Base-by-base conservation (phyloP, 805 yeast genomes). In the Starmerella davenportii region DNA sequence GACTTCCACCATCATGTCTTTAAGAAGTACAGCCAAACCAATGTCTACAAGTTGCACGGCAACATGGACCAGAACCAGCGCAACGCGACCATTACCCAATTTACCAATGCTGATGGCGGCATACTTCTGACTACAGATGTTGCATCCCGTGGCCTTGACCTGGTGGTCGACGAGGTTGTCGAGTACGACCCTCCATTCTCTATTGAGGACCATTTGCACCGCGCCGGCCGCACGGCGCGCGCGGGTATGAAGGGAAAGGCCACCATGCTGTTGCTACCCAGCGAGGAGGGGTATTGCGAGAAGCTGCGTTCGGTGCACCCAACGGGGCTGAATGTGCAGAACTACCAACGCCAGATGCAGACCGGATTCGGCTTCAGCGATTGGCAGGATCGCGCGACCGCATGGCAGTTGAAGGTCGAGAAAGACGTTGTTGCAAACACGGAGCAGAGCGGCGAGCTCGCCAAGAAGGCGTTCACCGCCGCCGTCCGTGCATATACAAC, bases 191-290 rank as follows among this genome's bases (percentile, higher is more conserved):
- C 99, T 2, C 95, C 98, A 4, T 85, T 87, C 53, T 70, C 90
- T 1, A 66, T 82, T 4, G 95, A 84, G 45, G 99, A 90, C 55
- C 98, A 90, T 65, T 63, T 90, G 42, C 99, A 90, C 58, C 70
- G 99, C 58, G 80, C 85, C 40, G 99, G 99, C 38, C 74, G 99
- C 63, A 84, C 96, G 11, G 99, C 99, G 7, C 75, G 99, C 62
- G 93, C 92, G n/a, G 98, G 98, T 45, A 69, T 74, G 34, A 58
- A 63, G 30, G 99, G 99, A 56, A 66, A 66, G 29, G 79, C 95
- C 1, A 56, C 73, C 2, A 58, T 90, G 41, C 82, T 87, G 52
- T 62, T 90, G 31, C 62, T 87, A 24, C 98, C 99, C 1, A 93
- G 94, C 1, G 96, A 87, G 60, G 74, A 72, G 13, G 87, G 84